These are phyloP conservation scores for Penicillium sp. DNA, from an alignment of 2,329 filamentous ascomycete genomes.

Conservation along the genomic window DNA sequence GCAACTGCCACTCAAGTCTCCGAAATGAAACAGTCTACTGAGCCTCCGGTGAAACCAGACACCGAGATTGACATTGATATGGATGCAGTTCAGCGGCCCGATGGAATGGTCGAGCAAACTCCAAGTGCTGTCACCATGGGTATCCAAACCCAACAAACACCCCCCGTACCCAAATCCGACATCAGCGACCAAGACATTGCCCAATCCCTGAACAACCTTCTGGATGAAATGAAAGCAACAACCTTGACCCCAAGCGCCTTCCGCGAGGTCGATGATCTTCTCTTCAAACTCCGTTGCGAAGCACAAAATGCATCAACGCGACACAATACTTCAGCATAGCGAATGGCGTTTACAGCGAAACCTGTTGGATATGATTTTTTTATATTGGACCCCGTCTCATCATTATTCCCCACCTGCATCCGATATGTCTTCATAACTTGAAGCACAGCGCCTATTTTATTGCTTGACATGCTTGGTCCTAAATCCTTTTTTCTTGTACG, in stretches of 20 bases:
- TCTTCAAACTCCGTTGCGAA: constrained; percentile 75
- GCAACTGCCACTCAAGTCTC: constrained; percentile 20
- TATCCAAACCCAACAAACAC: constrained; percentile 15
- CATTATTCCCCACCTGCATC: constrained; percentile 23
- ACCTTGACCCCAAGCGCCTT: constrained; percentile 64
- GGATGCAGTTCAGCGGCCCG: neutral
- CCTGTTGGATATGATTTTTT: constrained; percentile 9
- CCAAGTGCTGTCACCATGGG: constrained; percentile 10
- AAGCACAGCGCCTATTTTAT: constrained; percentile 11
- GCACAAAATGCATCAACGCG: constrained; percentile 68
- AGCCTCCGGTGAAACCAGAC: neutral
- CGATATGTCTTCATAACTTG: constrained; percentile 8
- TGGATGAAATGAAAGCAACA: constrained; percentile 60
- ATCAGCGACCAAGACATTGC: constrained; percentile 48
- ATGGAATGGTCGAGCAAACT: neutral
- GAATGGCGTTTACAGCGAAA: constrained; percentile 31
- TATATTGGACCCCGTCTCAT: constrained; percentile 3
- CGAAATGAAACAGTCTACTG: constrained; percentile 8
- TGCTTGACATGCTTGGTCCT: neutral
- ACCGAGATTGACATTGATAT: constrained; percentile 11
- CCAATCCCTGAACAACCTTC: constrained; percentile 52
- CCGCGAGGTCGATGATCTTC: constrained; percentile 69
- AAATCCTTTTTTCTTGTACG: neutral
- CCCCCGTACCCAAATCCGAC: neutral
- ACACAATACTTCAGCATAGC: constrained; percentile 35